Base-by-base conservation (phyloP, 768 basidiomycete species). In the Thelephora aurantiotincta region DNA sequence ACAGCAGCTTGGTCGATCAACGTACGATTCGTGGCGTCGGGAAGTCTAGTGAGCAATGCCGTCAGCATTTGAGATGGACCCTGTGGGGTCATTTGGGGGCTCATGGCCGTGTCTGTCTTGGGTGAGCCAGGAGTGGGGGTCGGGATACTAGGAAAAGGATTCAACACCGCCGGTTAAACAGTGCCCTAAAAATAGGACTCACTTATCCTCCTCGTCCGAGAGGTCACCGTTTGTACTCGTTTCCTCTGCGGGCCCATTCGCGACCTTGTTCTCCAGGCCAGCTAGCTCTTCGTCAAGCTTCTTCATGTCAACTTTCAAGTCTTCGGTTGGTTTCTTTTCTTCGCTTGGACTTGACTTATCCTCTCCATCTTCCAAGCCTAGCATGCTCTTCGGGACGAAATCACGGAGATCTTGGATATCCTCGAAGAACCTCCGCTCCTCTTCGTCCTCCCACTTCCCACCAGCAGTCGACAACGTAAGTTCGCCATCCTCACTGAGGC, bases 401-500 rank as follows among this genome's bases (percentile, higher is more conserved):
- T 96, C 90, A 50, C 83, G 82, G 46, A 97, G 61, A 62, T 98
- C 96, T 50, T 86, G 77, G 37, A 96, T 68, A 51, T 97, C 92
- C 58, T 97, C 94, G 55, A 83, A 98, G 64, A 94, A 98, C 50
- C 81, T 70, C 19, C 85, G 72, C 60, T 97, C 94, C 66, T 99
- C 94, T 54, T 98, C 96, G 55, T 98, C 96, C 62, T 90, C 90
- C 96, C 96, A 99, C 62, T 97, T 92, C 3, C 91, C 85, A 5
- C 84, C 82, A 2, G 72, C 65, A 3, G 62, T 61, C 9, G 68
- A 54, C 20, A 66, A 58, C 2, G 54, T 44, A 16, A 47, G 48
- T 41, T 84, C 78, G 6, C 90, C 83, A 1, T 71, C 67, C 11
- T 79, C 78, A 19, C 74, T 78, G 69, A 67, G 11, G 22, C 50